These are phyloP conservation scores for Schizosaccharomyces versatilis DNA, from an alignment of 1,139 yeast genomes.

Conservation along the genomic window DNA sequence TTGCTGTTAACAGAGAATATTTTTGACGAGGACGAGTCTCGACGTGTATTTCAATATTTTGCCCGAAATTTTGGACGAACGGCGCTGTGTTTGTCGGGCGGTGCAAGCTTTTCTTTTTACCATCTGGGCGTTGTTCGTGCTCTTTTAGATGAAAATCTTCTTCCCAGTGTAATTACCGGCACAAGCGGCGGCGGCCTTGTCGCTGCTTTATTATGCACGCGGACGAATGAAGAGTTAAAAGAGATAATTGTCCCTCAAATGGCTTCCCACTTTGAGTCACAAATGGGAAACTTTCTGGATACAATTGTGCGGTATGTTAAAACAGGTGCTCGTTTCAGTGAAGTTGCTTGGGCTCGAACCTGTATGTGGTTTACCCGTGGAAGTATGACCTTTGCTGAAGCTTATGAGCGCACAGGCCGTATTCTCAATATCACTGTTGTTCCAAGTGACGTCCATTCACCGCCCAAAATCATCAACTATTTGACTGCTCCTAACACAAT, in stretches of 20 bases:
- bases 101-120: constrained; percentile 40
- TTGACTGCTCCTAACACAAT: constrained; percentile 62
- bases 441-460: constrained; percentile 66
- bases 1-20: constrained; percentile 23
- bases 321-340: constrained; percentile 63
- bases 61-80: constrained; percentile 49
- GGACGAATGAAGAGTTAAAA: constrained; percentile 45
- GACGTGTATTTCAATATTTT: constrained; percentile 34
- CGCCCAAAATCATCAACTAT: constrained; percentile 55
- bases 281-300: constrained; percentile 30
- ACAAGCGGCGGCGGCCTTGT: constrained; percentile 71
- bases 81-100: constrained; percentile 57
- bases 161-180: constrained; percentile 54
- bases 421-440: constrained; percentile 53
- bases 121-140: constrained; percentile 65
- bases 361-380: constrained; percentile 51
- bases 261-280: constrained; percentile 46
- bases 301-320: constrained; percentile 42
- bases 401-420: constrained; percentile 45
- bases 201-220: constrained; percentile 49
- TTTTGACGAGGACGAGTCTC: constrained; percentile 25
- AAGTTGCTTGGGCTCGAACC: constrained; percentile 53
- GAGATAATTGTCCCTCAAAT: constrained; percentile 37
- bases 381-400: constrained; percentile 49
- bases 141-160: constrained; percentile 37